Conservation (phyloP, 2,329 filamentous ascomycete genomes). For the Lasiodiplodia gonubiensis region DNA sequence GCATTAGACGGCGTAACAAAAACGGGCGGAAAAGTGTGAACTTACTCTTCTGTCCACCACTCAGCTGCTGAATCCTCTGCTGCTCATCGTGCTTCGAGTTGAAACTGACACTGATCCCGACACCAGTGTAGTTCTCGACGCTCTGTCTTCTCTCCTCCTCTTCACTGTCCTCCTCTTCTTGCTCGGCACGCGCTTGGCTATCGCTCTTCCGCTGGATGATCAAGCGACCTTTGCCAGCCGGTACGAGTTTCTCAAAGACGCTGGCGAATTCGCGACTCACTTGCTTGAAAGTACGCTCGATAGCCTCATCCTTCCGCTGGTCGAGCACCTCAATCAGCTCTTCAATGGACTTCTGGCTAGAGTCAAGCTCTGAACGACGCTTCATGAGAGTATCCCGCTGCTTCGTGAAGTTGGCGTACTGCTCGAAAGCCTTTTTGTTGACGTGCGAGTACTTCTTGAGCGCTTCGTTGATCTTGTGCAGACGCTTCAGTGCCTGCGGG, state of each 20-base stretch:
- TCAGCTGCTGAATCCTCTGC: constrained; percentile 95
- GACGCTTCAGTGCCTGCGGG: constrained; percentile 59
- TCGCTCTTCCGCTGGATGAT: constrained; percentile 93
- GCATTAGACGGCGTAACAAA: not conserved
- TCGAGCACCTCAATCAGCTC: constrained; percentile 92
- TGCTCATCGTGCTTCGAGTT: constrained; percentile 99
- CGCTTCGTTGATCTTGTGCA: constrained; percentile 90
- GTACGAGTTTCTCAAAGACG: constrained; percentile 94
- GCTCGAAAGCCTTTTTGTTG: constrained; percentile 99
- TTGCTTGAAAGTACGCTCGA: constrained; percentile 97
- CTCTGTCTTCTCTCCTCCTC: constrained; percentile 52
- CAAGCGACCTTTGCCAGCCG: constrained; percentile 86
- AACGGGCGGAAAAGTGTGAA: constrained; percentile 29
- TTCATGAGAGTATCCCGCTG: constrained; percentile 87
- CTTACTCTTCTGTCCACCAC: constrained; percentile 95
- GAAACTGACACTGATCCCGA: constrained; percentile 97
- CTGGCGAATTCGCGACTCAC: constrained; percentile 91
- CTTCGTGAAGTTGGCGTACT: constrained; percentile 95
- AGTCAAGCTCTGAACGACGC: constrained; percentile 84
- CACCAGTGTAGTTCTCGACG: constrained; percentile 95
- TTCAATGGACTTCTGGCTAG: constrained; percentile 84
- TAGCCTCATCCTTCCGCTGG: constrained; percentile 95
- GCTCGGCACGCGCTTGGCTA: constrained; percentile 65
- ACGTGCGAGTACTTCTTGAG: constrained; percentile 97
- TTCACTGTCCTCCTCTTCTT: constrained; percentile 62